Evolutionary conservation across 352 stramenopile species (phyloP).

Genomic region (Phytophthora agathidicida): DNA sequence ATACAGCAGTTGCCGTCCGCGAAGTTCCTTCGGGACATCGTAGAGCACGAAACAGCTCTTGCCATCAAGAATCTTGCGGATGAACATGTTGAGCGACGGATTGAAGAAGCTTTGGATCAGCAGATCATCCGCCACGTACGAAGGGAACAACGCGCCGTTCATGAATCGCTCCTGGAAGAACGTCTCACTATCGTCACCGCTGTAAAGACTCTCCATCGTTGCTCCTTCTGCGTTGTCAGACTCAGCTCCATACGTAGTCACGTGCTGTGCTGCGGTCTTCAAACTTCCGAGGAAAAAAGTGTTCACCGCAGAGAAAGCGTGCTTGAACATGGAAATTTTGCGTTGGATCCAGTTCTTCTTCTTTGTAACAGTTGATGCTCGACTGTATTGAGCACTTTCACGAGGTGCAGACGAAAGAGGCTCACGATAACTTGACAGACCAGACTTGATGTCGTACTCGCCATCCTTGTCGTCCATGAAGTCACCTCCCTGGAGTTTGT

Average conservation of each 20-base stretch:
- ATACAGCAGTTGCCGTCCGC: conserved; percentile 55
- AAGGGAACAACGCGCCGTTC: conserved; percentile 80
- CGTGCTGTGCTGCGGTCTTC: conserved; percentile 55
- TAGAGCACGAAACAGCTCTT: conserved; percentile 90
- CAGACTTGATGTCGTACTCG: conserved; percentile 33
- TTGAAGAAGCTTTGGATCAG: conserved; percentile 91
- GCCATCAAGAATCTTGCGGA: conserved; percentile 82
- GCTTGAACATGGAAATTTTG: conserved; percentile 41
- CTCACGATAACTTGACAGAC: conserved; percentile 24
- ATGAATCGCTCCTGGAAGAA: conserved; percentile 91
- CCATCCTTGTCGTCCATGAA: conserved; percentile 24
- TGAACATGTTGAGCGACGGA: conserved; percentile 83
- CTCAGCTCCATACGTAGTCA: conserved; percentile 43
- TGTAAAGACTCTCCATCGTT: conserved; percentile 43
- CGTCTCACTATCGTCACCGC: conserved; percentile 65
- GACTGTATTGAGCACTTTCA: conserved; percentile 29
- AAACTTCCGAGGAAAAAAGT: conserved; percentile 77
- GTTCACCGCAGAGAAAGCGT: conserved; percentile 41
- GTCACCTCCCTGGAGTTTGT: conserved; percentile 14
- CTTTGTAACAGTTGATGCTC: conserved; percentile 35
- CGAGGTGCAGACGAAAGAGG: conserved; percentile 18
- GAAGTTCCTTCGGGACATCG: conserved; percentile 66
- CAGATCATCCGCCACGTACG: conserved; percentile 79
- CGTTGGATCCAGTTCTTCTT: conserved; percentile 52
- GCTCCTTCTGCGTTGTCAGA: conserved; percentile 3